Evolutionary conservation across 805 yeast species (phyloP).

Genomic region (Pichia membranifaciens): DNA sequence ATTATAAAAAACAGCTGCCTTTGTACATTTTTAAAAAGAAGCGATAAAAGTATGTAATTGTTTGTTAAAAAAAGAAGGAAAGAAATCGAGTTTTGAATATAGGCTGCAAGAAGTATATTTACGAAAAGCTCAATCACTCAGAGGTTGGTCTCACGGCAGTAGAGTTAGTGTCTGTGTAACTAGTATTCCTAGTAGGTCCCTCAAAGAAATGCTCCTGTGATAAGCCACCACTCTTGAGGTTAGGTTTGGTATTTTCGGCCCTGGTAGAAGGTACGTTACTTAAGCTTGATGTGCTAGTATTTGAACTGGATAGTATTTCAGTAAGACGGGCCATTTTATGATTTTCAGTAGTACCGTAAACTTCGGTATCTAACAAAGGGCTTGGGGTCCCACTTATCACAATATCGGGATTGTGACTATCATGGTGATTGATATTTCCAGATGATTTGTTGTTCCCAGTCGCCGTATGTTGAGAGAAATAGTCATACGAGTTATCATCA

Average conservation of each 20-base stretch:
- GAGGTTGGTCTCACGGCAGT: conserved; percentile 1
- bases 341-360: conserved; percentile 1
- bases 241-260: not conserved
- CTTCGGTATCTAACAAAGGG: conserved; percentile 6
- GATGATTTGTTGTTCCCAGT: too few relatives aligned
- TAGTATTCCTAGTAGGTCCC: not conserved
- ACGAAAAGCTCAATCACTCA: conserved; percentile 19
- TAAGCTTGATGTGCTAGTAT: conserved; percentile 1
- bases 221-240: not conserved
- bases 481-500: too few relatives aligned
- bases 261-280: not conserved
- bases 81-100: not conserved
- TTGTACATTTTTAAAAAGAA: too few relatives aligned
- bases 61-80: not conserved
- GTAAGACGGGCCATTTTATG: conserved; percentile 4
- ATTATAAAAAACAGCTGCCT: too few relatives aligned
- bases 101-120: conserved; percentile 27
- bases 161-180: conserved; percentile 4
- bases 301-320: not conserved
- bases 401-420: not conserved
- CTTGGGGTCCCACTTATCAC: conserved; percentile 8
- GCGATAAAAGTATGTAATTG: not conserved
- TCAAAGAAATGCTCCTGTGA: conserved; percentile 12
- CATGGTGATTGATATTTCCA: too few relatives aligned
- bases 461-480: too few relatives aligned